phyloP scores from a whole-genome alignment of 306 rosid genomes.

The Clitoria ternatea region DNA sequence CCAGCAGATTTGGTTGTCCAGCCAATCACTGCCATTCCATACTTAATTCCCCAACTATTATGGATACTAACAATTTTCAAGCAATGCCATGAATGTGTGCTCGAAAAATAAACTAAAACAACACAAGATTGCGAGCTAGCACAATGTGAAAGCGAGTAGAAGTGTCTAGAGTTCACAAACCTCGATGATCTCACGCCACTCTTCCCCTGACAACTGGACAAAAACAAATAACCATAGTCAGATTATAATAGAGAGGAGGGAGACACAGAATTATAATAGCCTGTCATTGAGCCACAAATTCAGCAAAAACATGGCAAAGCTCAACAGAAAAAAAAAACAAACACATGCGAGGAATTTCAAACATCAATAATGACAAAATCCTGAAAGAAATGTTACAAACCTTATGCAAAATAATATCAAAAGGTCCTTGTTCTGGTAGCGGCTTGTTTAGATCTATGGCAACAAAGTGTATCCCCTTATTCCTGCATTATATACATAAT shows the following conservation, averaged over 20 bases:
- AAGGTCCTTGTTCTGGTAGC: conserved; percentile 48
- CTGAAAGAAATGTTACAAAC: conserved; percentile 24
- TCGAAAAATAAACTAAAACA: conserved; percentile 11
- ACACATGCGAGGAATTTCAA: background rate
- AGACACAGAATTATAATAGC: conserved; percentile 9
- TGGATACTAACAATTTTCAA: conserved; percentile 26
- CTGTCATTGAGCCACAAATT: background rate
- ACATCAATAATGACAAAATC: background rate
- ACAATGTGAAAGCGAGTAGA: conserved; percentile 14
- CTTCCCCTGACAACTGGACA: conserved; percentile 44
- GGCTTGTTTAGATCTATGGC: conserved; percentile 45
- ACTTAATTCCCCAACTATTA: conserved; percentile 28
- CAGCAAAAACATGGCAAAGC: background rate
- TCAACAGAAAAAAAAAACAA: background rate
- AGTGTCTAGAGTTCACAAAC: conserved; percentile 38
- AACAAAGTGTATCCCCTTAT: conserved; percentile 43
- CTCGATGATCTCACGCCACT: conserved; percentile 43
- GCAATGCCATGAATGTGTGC: background rate
- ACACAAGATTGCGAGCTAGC: background rate
- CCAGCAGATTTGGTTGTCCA: conserved; percentile 30
- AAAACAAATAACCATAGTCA: conserved; percentile 27
- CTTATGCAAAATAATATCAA: conserved; percentile 48
- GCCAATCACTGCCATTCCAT: conserved; percentile 27
- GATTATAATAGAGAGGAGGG: conserved; percentile 13
- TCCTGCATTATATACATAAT: conserved; percentile 34